Evolutionary conservation across 176 grass and related monocot genomes (phyloP), one percentile per base, ranked within the genome.

Genomic region (Aegilops bicornis): DNA sequence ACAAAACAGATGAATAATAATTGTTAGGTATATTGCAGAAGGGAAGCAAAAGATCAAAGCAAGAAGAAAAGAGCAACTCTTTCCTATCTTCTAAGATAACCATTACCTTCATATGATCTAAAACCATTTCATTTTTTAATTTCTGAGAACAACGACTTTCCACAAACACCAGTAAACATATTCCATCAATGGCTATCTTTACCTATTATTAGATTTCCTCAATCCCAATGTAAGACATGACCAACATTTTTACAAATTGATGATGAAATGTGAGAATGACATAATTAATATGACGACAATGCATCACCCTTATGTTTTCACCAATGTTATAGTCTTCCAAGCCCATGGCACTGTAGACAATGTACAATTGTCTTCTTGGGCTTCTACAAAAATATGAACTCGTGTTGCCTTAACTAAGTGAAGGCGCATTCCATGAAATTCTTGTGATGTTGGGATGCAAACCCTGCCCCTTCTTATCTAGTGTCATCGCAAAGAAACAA

Each of bases 281-380:
- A 83, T 93, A 98, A 91, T 98, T 93, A 98, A 91, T 98, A 59
- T 98, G 96, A 27, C 78, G 88, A 64, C 90, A 98, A 32, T 91
- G 93, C 61, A 95, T 85, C 35, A 98, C 72, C 45, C 93, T 90
- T 65, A 98, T 76, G 82, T 88, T 98, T 64, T 98, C 91, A 43
- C 96, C 96, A 66, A 87, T 30, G 48, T 37, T 87, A 30, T 98
- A 98, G 69, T 98, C 93, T 87, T 98, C 96, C 79, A 98, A 90
- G 87, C 96, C 95, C 73, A 98, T 95, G 42, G 94, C 96, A 77
- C 96, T 54, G 84, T 88, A 60, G 87, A 83, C 27, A 90, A 89
- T 9, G 93, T 98, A 67, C 93, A 90, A 30, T 95, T 94, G 88
- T 92, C 91, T 75, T 95, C 96, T 88, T 92, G 69, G 4, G 85